Base-by-base conservation (phyloP, 495 filamentous ascomycete genomes). In the Podospora pseudocomata region DNA sequence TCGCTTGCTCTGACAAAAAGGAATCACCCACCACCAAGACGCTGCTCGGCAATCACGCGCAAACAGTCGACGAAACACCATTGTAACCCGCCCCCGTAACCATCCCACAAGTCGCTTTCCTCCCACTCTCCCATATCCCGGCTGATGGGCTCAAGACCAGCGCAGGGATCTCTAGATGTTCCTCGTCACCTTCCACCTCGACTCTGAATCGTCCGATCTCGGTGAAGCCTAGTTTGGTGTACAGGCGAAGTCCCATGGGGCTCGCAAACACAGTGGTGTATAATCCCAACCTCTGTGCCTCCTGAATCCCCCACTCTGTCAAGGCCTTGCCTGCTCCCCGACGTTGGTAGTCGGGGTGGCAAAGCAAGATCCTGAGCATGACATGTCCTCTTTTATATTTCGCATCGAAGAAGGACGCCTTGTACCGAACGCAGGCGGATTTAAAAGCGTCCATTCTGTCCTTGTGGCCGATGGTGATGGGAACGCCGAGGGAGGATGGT, bases 281-380 rank as follows among this genome's bases (percentile, higher is more conserved):
- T 26, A 74, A 54, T 13, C 75, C 68, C 7, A 63, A 15, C 9
- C 56, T 44, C 0, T 54, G 57, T 3, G 73, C 75, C 26, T 67
- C 63, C 0, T 80, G 72, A 56, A 83, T 81, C 3, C 84, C 85
- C 84, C 85, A 88, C 19, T 73, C 49, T 4, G 85, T 75, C 1
- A 87, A 79, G 71, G 82, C 78, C 1, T 76, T 75, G 9, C 82
- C 85, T 0, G 86, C 86, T 3, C 86, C 85, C 28, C 79, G 74
- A 18, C 78, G 68, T 65, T 81, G 79, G 64, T 82, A 83, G 26
- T 80, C 78, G 3, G 83, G 85, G 62, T 84, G 80, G 20, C 82
- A 83, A 15, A 80, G 77, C 9, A 88, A 71, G 61, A 83, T 80
- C 69, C 85, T 80, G 44, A 88, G 81, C 57, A 80, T 74, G 56